Evolutionary conservation across 345 rosid species (phyloP).

Genomic region (Rhizophora mangle): DNA sequence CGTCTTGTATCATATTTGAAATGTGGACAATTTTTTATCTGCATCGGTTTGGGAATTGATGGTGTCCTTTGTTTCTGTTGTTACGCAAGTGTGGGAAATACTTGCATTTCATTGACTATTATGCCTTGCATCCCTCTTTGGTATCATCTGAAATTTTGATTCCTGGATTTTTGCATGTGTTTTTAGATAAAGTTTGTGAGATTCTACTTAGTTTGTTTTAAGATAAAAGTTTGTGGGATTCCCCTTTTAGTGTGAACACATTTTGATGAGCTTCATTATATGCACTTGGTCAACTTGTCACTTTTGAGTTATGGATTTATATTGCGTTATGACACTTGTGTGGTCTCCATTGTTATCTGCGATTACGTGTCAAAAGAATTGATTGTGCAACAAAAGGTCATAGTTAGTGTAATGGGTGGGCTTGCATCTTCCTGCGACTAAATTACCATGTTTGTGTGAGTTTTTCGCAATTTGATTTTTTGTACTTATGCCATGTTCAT

Average conservation of each 20-base stretch:
- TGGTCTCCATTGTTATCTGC: no score
- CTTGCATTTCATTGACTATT: constrained; percentile 1
- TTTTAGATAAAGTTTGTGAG: background rate
- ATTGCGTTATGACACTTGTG: no score
- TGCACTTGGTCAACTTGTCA: no score
- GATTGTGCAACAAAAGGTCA: no score
- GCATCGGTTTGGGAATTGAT: constrained; percentile 25
- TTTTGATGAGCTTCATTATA: no score
- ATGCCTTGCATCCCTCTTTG: background rate
- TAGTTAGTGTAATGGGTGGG: no score
- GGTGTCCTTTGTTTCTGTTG: constrained; percentile 20
- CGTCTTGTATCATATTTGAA: constrained; percentile 20
- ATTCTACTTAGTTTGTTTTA: background rate
- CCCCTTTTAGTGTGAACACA: no score
- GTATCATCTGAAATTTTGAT: background rate
- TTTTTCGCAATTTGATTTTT: no score
- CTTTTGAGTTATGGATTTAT: no score
- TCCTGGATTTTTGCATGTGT: constrained; percentile 5
- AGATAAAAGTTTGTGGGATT: background rate
- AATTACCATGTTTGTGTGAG: accelerated
- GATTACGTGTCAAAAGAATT: no score
- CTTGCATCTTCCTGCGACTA: no score
- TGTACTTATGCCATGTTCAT: no score
- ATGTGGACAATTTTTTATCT: constrained; percentile 20
- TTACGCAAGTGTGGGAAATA: constrained; percentile 19